A percentile compares a stretch with the other conserved stretches of the same genome.
phyloP scores from a whole-genome alignment of 768 basidiomycete genomes.

The Auricularia sp. region DNA sequence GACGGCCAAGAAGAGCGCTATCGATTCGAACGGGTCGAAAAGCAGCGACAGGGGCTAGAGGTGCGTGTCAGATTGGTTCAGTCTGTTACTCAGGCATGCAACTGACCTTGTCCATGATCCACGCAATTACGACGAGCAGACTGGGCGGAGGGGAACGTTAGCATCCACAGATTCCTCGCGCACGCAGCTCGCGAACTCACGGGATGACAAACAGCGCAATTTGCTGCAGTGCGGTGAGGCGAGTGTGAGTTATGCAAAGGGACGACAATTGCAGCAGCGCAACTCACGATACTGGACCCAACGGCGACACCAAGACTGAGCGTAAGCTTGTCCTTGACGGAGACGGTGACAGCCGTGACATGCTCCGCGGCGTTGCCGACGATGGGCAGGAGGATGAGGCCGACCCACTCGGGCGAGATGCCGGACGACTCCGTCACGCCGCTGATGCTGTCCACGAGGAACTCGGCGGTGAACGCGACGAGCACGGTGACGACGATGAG shows the following conservation, averaged over 20 bases:
- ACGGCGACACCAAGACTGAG: conserved; percentile 86
- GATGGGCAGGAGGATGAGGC: conserved; percentile 83
- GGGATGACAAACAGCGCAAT: conserved; percentile 80
- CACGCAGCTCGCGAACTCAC: conserved; percentile 29
- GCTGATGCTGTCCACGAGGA: conserved; percentile 71
- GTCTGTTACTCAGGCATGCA: too few relatives aligned
- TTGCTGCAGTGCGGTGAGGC: conserved; percentile 38
- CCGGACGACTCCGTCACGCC: conserved; percentile 48
- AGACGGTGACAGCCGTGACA: conserved; percentile 83
- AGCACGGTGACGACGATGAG: conserved; percentile 56
- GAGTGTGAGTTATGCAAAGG: not conserved
- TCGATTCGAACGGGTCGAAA: conserved; percentile 84
- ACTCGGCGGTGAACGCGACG: conserved; percentile 50
- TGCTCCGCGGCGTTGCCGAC: conserved; percentile 91
- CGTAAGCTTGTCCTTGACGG: conserved; percentile 82
- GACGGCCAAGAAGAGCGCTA: conserved; percentile 36
- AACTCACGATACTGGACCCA: conserved; percentile 67
- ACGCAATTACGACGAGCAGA: conserved; percentile 66
- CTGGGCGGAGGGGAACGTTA: conserved; percentile 24
- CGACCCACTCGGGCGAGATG: conserved; percentile 77
- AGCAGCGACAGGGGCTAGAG: conserved; percentile 53
- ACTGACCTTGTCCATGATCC: conserved; percentile 57
- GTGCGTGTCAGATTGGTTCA: too few relatives aligned
- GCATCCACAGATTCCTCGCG: not conserved
- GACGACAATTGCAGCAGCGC: not conserved